Conservation (phyloP, 805 yeast species). For the Candida adriatica region DNA sequence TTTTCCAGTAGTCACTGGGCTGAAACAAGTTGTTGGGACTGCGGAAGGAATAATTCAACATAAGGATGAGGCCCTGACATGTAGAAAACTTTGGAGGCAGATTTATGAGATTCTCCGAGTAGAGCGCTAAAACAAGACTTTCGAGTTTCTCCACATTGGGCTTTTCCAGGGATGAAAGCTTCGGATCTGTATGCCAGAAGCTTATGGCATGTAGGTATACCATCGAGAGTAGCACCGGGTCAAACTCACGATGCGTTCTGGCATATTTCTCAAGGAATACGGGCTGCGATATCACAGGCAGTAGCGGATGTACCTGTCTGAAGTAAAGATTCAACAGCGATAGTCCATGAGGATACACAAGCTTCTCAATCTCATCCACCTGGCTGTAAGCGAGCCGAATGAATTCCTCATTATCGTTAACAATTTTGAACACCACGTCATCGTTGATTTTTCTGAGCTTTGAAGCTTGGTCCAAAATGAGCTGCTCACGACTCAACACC, state of each 20-base stretch:
- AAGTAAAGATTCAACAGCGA: slow-evolving; percentile 21
- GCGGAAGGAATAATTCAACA: slow-evolving; percentile 22
- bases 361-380: slow-evolving; percentile 24
- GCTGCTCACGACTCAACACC: slow-evolving; percentile 13
- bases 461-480: slow-evolving; percentile 9
- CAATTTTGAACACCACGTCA: slow-evolving; percentile 19
- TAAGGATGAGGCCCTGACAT: slow-evolving; percentile 33
- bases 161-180: slow-evolving; percentile 4
- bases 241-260: slow-evolving; percentile 25
- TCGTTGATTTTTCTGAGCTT: slow-evolving; percentile 21
- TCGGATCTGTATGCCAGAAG: slow-evolving; percentile 20
- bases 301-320: slow-evolving; percentile 21
- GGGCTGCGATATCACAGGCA: slow-evolving; percentile 23
- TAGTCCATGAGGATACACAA: slow-evolving; percentile 19
- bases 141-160: slow-evolving; percentile 23
- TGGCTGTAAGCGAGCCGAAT: slow-evolving; percentile 21
- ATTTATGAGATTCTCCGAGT: slow-evolving; percentile 22
- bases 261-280: slow-evolving; percentile 24
- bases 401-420: slow-evolving; percentile 22
- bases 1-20: slow-evolving; percentile 18
- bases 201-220: slow-evolving; percentile 25
- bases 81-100: slow-evolving; percentile 28
- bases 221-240: slow-evolving; percentile 23
- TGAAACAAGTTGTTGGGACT: slow-evolving; percentile 9
- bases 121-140: slow-evolving; percentile 20